Conservation (phyloP, 257 asterid genomes). For the Ocimum tenuiflorum region DNA sequence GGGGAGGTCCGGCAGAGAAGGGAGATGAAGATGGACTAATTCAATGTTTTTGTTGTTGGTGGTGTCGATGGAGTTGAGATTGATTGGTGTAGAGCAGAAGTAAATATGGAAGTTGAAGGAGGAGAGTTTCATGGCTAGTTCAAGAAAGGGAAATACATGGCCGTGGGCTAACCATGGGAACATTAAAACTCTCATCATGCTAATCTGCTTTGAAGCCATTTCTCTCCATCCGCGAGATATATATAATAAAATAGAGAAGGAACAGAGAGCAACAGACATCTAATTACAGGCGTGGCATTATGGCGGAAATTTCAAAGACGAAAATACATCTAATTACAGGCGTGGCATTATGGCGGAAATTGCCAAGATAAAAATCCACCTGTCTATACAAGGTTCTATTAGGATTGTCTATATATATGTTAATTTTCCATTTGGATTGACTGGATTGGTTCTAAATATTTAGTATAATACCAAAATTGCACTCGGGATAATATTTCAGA, state of each 20-base stretch:
- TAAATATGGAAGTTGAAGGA: constrained; percentile 26
- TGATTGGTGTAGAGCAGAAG: constrained; percentile 35
- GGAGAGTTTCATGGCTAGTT: constrained; percentile 44
- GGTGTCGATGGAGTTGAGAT: constrained; percentile 24
- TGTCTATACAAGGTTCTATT: not conserved
- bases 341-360: too few relatives aligned
- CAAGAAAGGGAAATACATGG: constrained; percentile 30
- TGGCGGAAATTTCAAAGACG: too few relatives aligned
- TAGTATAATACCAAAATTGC: too few relatives aligned
- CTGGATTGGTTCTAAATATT: too few relatives aligned
- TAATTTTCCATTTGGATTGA: too few relatives aligned
- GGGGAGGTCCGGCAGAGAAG: constrained; percentile 26
- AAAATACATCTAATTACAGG: too few relatives aligned
- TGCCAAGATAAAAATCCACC: too few relatives aligned
- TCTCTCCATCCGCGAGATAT: not conserved
- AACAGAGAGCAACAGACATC: too few relatives aligned
- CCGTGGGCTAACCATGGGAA: constrained; percentile 43
- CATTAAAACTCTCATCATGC: constrained; percentile 7
- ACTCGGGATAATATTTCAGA: too few relatives aligned
- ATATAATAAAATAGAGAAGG: too few relatives aligned
- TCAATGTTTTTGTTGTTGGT: not conserved
- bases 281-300: too few relatives aligned
- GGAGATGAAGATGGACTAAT: constrained; percentile 26
- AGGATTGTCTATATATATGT: too few relatives aligned
- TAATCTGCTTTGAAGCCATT: constrained; percentile 14